Base-by-base conservation (phyloP, 164 flowering plant genomes). In the Stephania yunnanensis region DNA sequence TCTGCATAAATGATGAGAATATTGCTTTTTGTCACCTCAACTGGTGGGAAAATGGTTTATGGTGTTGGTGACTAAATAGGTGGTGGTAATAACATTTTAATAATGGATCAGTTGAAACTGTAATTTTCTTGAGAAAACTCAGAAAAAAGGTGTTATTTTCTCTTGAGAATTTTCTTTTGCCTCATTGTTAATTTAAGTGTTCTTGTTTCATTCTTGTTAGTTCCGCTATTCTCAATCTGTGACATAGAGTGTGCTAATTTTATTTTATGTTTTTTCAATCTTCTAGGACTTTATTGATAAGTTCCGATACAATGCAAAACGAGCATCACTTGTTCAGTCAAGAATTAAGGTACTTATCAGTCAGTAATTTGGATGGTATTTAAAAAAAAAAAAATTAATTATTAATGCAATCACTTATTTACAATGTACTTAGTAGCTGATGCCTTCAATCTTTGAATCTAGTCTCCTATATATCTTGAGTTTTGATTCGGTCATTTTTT, bases 281-380 rank as follows among this genome's bases (percentile, higher is more conserved):
- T 6, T 83, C 78, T 92, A 96, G 99, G 65, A 89, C 30, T 96
- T 96, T 75, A 92, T 96, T 78, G 98, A 96, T 70, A 96, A 96
- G 85, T 96, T 96, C 82, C 90, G 99, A 1, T 96, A 87, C 84
- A 96, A 96, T 84, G 98, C 99, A 71, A 96, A 96, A 83, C 88
- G 99, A 79, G 98, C 99, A 75, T 87, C 99, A 75, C 98, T 96
- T 84, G 99, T 96, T 74, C 99, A 94, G 82, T 96, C 99, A 55
- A 96, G 99, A 87, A 96, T 96, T 82, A 92, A 94, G 97, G 99
- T 95, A 15, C 55, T 50, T 50, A 50, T 2, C 55, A 10, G 55
- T 61, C 5, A 61, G 7, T 19, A 5, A 29, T 1, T n/a, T 61
- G 66, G 9, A 10, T 15, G 25, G 20, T 61, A 61, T 61, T 19